These are phyloP conservation scores for Pseudocercospora fuligena DNA, from an alignment of 2,329 filamentous ascomycete species.

Conservation along the genomic window DNA sequence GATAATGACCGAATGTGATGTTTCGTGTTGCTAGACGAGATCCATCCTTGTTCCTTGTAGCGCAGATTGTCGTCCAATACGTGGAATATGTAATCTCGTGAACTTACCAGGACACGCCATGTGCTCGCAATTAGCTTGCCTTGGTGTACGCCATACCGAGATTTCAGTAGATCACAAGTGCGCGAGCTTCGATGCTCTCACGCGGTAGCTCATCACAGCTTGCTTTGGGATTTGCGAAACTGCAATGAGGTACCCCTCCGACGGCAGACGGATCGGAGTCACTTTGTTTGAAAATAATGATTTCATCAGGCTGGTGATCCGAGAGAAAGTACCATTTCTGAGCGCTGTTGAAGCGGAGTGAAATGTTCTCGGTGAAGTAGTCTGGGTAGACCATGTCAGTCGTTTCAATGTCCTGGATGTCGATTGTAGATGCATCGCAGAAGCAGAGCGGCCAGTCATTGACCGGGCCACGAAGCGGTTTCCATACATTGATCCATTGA, in stretches of 20 bases:
- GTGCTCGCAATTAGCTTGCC: not conserved
- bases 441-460: conserved; percentile 21
- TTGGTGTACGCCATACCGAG: no score
- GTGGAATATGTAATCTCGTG: no score
- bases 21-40: no score
- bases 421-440: conserved; percentile 11
- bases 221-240: conserved; percentile 13
- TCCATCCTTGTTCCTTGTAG: no score
- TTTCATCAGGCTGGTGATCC: conserved; percentile 16
- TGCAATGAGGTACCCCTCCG: conserved; percentile 19
- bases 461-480: conserved; percentile 11
- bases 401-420: not conserved
- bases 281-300: conserved; percentile 20
- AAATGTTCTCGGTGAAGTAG: conserved; percentile 19
- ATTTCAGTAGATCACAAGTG: conserved; percentile 14
- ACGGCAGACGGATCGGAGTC: conserved; percentile 12
- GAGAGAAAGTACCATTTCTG: conserved; percentile 22
- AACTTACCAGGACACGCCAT: not conserved
- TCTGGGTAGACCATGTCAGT: conserved; percentile 22
- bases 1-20: no score
- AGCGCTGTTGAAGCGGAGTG: not conserved
- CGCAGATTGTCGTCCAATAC: no score
- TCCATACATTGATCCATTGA: conserved; percentile 20
- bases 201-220: not conserved
- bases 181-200: conserved; percentile 22